Percentiles rank a stretch among this genome's conserved stretches.
Conservation (phyloP, 139 green algal species). For the Astrephomene gubernaculifera region DNA sequence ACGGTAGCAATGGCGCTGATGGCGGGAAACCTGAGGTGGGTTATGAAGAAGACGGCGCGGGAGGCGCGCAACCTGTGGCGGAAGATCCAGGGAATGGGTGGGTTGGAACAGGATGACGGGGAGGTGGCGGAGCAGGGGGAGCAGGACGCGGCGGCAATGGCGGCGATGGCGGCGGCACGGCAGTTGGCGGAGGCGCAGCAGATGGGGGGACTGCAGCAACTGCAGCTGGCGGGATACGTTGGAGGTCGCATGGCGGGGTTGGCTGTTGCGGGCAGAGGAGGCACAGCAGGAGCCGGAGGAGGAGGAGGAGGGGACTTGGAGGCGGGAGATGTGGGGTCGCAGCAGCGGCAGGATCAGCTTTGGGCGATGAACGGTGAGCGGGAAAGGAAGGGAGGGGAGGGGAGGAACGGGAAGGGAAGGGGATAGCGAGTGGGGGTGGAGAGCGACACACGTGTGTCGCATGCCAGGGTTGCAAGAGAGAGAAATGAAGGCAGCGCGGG, state of each 20-base stretch:
- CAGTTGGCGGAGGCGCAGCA: background rate
- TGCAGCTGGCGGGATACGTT: too few relatives aligned
- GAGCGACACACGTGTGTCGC: too few relatives aligned
- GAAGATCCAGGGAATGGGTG: conserved; percentile 15
- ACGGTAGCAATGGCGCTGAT: background rate
- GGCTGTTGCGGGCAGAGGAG: background rate
- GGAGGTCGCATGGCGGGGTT: too few relatives aligned
- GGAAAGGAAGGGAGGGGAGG: background rate
- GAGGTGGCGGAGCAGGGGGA: background rate
- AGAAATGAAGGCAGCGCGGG: too few relatives aligned
- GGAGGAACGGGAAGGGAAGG: background rate
- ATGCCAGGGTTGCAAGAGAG: too few relatives aligned
- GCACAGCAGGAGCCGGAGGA: background rate
- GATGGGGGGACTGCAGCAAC: background rate
- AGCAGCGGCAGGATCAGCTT: conserved; percentile 7
- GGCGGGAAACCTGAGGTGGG: conserved; percentile 29
- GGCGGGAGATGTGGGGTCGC: background rate
- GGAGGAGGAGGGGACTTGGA: background rate
- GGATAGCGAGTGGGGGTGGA: too few relatives aligned
- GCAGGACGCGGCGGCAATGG: background rate
- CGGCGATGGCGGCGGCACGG: background rate
- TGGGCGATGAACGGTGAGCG: background rate
- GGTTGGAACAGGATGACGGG: background rate
- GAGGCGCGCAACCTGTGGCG: conserved; percentile 42
- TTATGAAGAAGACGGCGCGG: conserved; percentile 45